A percentile compares a stretch with the other conserved stretches of the same genome.
phyloP scores from a whole-genome alignment of 257 asterid genomes.

The Eustoma russellianum region DNA sequence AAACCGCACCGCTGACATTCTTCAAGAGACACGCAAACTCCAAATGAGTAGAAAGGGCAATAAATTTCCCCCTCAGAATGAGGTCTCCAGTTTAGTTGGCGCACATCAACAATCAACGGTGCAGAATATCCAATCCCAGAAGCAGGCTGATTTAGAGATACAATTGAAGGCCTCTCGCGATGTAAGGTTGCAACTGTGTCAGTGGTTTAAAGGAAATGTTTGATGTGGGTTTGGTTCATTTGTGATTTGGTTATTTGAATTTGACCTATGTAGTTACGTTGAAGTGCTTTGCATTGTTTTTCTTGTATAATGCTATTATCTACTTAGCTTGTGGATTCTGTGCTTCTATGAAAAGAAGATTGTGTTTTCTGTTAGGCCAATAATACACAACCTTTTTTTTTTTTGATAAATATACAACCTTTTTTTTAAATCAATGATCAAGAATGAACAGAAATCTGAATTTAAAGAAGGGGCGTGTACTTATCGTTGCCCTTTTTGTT shows the following conservation, averaged over 20 bases:
- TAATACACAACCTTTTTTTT: too few species aligned
- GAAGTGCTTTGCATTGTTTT: too few species aligned
- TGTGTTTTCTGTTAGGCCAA: too few species aligned
- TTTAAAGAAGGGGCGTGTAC: too few species aligned
- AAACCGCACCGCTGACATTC: constrained; percentile 84
- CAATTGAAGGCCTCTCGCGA: constrained; percentile 99
- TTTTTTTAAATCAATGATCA: too few species aligned
- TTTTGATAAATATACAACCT: too few species aligned
- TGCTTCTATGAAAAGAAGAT: too few species aligned
- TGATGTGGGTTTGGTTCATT: constrained; percentile 5
- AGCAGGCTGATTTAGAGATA: constrained; percentile 56
- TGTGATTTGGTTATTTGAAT: background rate
- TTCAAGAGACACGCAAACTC: constrained; percentile 90
- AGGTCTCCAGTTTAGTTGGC: constrained; percentile 24
- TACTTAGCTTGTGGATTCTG: too few species aligned
- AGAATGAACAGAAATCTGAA: too few species aligned
- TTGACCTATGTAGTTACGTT: too few species aligned
- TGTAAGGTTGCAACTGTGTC: constrained; percentile 91
- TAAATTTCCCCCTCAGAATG: constrained; percentile 40
- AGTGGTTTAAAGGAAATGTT: constrained; percentile 23
- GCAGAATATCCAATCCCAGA: constrained; percentile 43
- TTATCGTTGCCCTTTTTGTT: too few species aligned
- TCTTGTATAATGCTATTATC: too few species aligned
- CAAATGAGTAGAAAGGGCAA: constrained; percentile 70
- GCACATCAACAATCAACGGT: constrained; percentile 37